These are phyloP conservation scores for Alternaria sp. DNA, from an alignment of 2,329 filamentous ascomycete species.

Conservation along the genomic window DNA sequence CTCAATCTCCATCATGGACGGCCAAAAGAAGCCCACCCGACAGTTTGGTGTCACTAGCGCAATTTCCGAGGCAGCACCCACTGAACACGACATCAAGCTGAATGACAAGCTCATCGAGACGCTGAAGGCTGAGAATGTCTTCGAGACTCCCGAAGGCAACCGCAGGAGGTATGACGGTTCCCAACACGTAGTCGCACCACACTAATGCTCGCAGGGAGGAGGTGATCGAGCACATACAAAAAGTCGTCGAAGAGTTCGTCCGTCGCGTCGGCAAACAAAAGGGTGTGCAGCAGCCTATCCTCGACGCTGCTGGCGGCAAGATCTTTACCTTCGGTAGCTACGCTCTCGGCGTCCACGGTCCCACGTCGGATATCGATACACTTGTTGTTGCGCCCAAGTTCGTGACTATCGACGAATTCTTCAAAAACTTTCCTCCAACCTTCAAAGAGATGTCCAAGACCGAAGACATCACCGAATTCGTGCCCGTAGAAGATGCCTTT, in stretches of 20 bases:
- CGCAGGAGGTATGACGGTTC: conserved; percentile 71
- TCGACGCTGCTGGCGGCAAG: conserved; percentile 87
- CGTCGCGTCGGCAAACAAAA: conserved; percentile 78
- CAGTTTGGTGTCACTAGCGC: conserved; percentile 81
- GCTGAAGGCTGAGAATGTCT: conserved; percentile 88
- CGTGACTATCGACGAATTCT: conserved; percentile 89
- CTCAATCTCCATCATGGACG: conserved; percentile 41
- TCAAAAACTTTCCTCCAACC: conserved; percentile 82
- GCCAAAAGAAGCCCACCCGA: conserved; percentile 34
- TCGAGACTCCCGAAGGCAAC: conserved; percentile 83
- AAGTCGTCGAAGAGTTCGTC: conserved; percentile 86
- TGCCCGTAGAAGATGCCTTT: conserved; percentile 86
- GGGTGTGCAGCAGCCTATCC: conserved; percentile 75
- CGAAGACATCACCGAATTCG: conserved; percentile 83
- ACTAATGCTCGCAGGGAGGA: conserved; percentile 62
- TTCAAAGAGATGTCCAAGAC: conserved; percentile 77
- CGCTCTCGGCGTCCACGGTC: conserved; percentile 90
- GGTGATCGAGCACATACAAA: conserved; percentile 79
- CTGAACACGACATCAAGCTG: conserved; percentile 75
- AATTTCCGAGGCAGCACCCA: conserved; percentile 80
- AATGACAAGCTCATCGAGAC: conserved; percentile 84
- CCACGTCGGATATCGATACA: conserved; percentile 96
- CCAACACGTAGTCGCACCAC: neutral
- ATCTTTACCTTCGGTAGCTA: conserved; percentile 98
- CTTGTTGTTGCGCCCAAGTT: conserved; percentile 91